phyloP scores from a whole-genome alignment of 129 eudicot genomes.

The Arctium minus region DNA sequence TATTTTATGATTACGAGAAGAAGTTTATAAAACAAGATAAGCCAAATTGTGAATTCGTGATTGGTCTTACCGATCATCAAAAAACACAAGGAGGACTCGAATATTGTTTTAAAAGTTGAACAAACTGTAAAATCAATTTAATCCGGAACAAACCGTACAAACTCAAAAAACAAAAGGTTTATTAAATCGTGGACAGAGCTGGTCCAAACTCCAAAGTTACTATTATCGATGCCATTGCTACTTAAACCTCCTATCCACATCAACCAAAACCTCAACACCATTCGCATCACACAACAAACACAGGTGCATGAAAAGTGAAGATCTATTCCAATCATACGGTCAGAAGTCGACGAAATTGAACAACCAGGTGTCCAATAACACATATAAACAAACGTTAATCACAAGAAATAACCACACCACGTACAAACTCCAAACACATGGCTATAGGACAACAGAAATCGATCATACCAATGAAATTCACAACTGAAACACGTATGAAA shows the following conservation, averaged over 20 bases:
- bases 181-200: not conserved
- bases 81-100: not conserved
- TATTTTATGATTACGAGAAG: no score
- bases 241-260: not conserved
- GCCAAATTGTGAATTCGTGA: not conserved
- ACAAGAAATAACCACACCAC: not conserved
- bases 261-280: not conserved
- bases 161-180: not conserved
- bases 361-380: not conserved
- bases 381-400: not conserved
- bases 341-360: not conserved
- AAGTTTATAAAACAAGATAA: not conserved
- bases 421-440: constrained; percentile 9
- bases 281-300: not conserved
- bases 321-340: constrained; percentile 6
- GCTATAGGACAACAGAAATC: not conserved
- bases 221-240: not conserved
- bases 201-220: constrained; percentile 3
- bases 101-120: not conserved
- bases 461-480: constrained; percentile 25
- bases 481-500: not conserved
- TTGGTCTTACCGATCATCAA: not conserved
- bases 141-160: not conserved
- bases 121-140: not conserved
- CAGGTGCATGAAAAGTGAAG: not conserved